Evolutionary conservation across 2,329 filamentous ascomycete species (phyloP).

Genomic region (Grosmannia clavigera): DNA sequence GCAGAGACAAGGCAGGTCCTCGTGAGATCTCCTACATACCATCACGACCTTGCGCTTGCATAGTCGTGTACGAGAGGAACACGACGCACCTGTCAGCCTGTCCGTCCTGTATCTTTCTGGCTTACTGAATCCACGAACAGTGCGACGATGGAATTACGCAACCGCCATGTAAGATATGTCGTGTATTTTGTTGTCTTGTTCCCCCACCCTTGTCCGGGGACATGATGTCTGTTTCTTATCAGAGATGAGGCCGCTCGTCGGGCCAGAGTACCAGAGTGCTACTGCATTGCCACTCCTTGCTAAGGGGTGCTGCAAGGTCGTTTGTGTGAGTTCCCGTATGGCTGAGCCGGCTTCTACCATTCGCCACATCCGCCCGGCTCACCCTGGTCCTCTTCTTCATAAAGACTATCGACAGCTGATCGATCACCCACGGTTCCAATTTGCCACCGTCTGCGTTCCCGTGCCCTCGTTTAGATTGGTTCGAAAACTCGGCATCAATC

Average conservation of each 20-base stretch:
- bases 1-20: not conserved
- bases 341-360: constrained; percentile 15
- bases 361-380: constrained; percentile 2
- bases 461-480: not conserved
- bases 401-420: not conserved
- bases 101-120: not conserved
- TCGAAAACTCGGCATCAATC: too few relatives aligned
- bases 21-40: not conserved
- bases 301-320: constrained; percentile 4
- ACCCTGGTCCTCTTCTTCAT: not conserved
- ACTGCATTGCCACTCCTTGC: not conserved
- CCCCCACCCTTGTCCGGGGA: not conserved
- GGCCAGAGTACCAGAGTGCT: not conserved
- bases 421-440: not conserved
- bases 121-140: not conserved
- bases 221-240: not conserved
- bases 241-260: not conserved
- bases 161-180: not conserved
- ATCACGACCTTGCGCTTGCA: not conserved
- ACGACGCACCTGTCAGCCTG: constrained; percentile 1
- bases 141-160: not conserved
- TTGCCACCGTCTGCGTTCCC: not conserved
- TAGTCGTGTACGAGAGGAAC: not conserved
- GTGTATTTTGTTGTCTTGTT: not conserved
- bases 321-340: constrained; percentile 28